A percentile compares a stretch with the other conserved stretches of the same genome.
Conservation (phyloP, 192 early-diverging fungal species). For the Backusella psychrophila region DNA sequence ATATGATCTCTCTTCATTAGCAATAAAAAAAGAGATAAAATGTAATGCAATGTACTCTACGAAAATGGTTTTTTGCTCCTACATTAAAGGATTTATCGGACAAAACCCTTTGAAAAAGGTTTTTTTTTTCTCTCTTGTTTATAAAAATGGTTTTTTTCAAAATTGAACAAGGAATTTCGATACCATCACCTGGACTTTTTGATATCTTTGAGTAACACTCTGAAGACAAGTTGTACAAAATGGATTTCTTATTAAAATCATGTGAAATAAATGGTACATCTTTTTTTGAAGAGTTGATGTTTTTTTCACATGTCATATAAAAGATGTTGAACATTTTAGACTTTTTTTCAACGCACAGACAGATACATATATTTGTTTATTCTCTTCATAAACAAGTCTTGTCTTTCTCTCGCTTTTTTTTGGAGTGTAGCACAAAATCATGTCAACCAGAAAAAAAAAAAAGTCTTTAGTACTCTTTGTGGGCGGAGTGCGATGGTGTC, state of each 20-base stretch:
- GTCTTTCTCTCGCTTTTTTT: not conserved
- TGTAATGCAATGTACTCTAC: not conserved
- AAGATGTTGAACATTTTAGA: not conserved
- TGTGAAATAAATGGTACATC: not conserved
- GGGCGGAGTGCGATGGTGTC: not conserved
- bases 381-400: not conserved
- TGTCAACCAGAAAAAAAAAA: not conserved
- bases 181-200: not conserved
- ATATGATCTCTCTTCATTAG: too few species aligned
- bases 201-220: not conserved
- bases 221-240: not conserved
- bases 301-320: conserved; percentile 3
- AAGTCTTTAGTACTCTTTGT: not conserved
- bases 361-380: not conserved
- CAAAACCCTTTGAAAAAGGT: not conserved
- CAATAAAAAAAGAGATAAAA: not conserved
- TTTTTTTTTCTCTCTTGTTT: not conserved
- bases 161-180: not conserved
- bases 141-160: not conserved
- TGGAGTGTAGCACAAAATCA: not conserved
- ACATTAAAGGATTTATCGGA: not conserved
- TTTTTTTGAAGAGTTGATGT: not conserved
- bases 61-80: not conserved
- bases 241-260: conserved; percentile 1
- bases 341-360: not conserved